Evolutionary conservation across 768 basidiomycete species (phyloP), one percentile per base, ranked within the genome.

Genomic region (Sutorius australiensis): DNA sequence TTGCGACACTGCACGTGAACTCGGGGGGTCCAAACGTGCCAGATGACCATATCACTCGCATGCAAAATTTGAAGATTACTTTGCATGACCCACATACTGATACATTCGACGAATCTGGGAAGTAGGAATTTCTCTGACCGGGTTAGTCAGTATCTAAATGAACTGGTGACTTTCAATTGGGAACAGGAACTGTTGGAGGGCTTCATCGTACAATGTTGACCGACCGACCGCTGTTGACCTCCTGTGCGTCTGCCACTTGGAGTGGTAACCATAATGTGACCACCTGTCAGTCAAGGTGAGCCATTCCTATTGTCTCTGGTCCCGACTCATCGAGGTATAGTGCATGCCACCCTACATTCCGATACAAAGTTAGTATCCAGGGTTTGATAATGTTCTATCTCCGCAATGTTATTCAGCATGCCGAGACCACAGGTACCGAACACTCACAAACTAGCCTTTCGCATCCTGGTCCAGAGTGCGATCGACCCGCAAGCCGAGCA

Each of bases 231-330:
- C 31, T 36, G 38, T 44, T 24, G 24, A 24, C 48, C 48, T 55
- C 36, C 9, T n/a, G 27, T 44, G 47, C 9, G 44, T 27, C 56
- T 37, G 37, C 45, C 40, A 27, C 57, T 53, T 43, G 12, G 49
- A 50, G 56, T 53, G 53, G 56, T 46, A 53, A 48, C 31, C 10
- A 51, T 52, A 56, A 57, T 48, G 39, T 52, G 13, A 24, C 37
- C 59, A 52, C 41, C 54, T 46, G 44, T 55, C 49, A 14, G 37
- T 51, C 66, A 60, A 62, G 51, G 62, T 60, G 16, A 54, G 62
- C 14, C 14, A 46, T 57, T 31, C 13, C 11, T 49, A 65, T 60
- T 65, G 63, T 62, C 33, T 16, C 42, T 46, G 24, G 27, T 49
- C 55, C 38, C 45, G 50, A 39, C 58, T 65, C 40, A 54, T 50